A percentile compares a stretch with the other conserved stretches of the same genome.
phyloP scores from a whole-genome alignment of 768 basidiomycete species.

The Termitomyces sp. region DNA sequence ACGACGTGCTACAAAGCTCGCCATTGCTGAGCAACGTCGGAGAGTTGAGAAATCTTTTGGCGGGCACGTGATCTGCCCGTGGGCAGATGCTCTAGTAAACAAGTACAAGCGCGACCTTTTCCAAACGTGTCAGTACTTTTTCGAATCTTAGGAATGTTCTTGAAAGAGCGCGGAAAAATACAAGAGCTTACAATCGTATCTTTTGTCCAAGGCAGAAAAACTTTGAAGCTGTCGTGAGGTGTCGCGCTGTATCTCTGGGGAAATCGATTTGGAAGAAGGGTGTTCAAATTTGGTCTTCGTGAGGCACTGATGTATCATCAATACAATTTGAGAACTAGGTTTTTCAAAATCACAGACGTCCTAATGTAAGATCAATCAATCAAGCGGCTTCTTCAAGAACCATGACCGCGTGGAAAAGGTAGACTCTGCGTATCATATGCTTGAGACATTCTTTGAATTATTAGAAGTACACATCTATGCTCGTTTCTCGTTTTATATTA shows the following conservation, averaged over 20 bases:
- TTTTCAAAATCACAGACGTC: neutral
- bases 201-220: neutral
- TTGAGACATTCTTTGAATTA: neutral
- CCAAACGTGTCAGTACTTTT: conserved; percentile 5
- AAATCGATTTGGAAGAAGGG: neutral
- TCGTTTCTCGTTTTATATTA: neutral
- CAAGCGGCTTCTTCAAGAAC: neutral
- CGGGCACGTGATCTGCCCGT: neutral
- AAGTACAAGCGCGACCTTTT: neutral
- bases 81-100: neutral
- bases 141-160: too few relatives aligned
- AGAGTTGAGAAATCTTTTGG: neutral
- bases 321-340: neutral
- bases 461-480: neutral
- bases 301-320: neutral
- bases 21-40: neutral
- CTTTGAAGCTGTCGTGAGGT: neutral
- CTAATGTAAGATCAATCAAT: neutral
- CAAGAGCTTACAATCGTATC: neutral
- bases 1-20: conserved; percentile 3
- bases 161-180: too few relatives aligned
- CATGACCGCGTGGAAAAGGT: neutral
- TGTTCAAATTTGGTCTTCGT: neutral
- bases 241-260: too few relatives aligned
- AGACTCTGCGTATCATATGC: neutral